These are phyloP conservation scores for Xylariaceae sp. DNA, from an alignment of 2,329 filamentous ascomycete genomes.

Conservation along the genomic window DNA sequence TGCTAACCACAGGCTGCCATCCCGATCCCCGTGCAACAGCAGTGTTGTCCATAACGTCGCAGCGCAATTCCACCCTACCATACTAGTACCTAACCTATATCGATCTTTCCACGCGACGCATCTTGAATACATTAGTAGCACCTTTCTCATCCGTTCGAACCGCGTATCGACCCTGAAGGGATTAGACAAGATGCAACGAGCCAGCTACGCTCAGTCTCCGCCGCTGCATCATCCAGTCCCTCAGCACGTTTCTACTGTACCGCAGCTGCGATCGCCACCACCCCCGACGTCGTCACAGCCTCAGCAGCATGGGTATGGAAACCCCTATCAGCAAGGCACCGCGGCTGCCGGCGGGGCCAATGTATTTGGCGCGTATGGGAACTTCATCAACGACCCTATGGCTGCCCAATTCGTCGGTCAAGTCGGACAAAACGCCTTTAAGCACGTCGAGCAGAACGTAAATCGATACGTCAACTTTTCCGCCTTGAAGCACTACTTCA, in stretches of 20 bases:
- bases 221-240: conserved; percentile 95
- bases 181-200: conserved; percentile 72
- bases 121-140: not conserved
- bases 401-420: conserved; percentile 93
- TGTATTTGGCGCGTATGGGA: conserved; percentile 69
- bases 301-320: conserved; percentile 64
- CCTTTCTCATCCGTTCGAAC: not conserved
- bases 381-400: conserved; percentile 86
- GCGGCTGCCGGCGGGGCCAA: conserved; percentile 43
- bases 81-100: not conserved
- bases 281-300: conserved; percentile 66
- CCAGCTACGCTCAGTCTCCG: conserved; percentile 79
- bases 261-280: conserved; percentile 90
- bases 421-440: conserved; percentile 86
- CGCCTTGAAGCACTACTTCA: conserved; percentile 97
- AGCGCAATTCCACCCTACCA: not conserved
- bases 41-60: not conserved
- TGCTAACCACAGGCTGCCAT: not conserved
- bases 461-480: conserved; percentile 82
- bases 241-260: conserved; percentile 96
- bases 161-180: not conserved
- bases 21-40: not conserved
- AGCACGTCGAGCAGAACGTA: conserved; percentile 93
- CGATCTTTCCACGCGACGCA: not conserved
- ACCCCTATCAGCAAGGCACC: conserved; percentile 64